Percentiles rank a stretch among this genome's conserved stretches.
phyloP scores from a whole-genome alignment of 306 rosid genomes.

The Cajanus cajan region DNA sequence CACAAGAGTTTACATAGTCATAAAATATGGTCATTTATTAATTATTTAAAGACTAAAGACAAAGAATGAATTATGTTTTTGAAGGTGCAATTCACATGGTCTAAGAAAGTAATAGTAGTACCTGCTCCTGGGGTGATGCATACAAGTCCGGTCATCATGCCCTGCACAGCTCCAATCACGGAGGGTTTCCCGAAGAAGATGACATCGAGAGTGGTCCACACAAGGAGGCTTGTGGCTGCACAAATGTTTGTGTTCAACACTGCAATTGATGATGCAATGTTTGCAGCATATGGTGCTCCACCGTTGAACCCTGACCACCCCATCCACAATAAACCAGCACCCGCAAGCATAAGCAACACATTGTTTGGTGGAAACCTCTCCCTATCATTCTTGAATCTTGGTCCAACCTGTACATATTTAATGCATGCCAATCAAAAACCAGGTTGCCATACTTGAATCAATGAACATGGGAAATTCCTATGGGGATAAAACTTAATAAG shows the following conservation, averaged over 20 bases:
- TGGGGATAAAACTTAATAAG: background rate
- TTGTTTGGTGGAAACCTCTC: conserved; percentile 94
- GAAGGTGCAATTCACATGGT: no score
- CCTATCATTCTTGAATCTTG: conserved; percentile 79
- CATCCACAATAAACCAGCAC: conserved; percentile 89
- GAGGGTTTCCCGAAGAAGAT: conserved; percentile 83
- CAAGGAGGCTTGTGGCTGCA: conserved; percentile 86
- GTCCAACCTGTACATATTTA: conserved; percentile 63
- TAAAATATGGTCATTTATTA: no score
- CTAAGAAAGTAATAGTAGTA: background rate
- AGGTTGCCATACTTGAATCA: background rate
- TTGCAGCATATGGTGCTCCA: conserved; percentile 87
- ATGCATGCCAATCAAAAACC: background rate
- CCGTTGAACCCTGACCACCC: conserved; percentile 99
- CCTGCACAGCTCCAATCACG: conserved; percentile 96
- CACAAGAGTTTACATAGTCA: no score
- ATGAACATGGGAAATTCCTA: background rate
- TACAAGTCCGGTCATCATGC: conserved; percentile 96
- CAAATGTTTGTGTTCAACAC: conserved; percentile 79
- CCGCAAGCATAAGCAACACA: conserved; percentile 77
- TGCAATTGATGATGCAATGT: conserved; percentile 59
- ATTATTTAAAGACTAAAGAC: no score
- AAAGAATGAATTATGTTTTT: no score
- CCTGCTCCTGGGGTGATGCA: conserved; percentile 98
- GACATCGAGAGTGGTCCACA: conserved; percentile 81